These are phyloP conservation scores for Gomphus sp. DNA, from an alignment of 1,284 basidiomycete species.

Conservation along the genomic window DNA sequence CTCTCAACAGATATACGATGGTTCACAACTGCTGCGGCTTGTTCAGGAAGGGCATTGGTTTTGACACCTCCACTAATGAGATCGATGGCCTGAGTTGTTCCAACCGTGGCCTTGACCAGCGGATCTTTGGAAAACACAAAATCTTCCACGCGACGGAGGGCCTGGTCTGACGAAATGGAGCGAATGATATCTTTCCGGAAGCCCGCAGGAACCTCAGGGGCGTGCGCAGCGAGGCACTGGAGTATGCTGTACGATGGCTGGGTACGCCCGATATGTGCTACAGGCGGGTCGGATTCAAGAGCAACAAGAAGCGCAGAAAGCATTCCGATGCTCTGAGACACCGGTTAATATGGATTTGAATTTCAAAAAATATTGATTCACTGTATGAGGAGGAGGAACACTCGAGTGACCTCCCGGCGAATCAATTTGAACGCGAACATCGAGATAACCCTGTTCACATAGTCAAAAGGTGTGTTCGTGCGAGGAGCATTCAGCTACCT, in stretches of 20 bases:
- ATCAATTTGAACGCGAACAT: conserved; percentile 42
- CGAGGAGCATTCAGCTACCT: conserved; percentile 18
- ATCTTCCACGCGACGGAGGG: conserved; percentile 31
- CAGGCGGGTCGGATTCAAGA: conserved; percentile 44
- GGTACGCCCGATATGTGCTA: conserved; percentile 30
- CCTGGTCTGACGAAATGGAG: conserved; percentile 29
- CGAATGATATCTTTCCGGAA: conserved; percentile 31
- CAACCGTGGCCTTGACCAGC: conserved; percentile 32
- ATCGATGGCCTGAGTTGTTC: conserved; percentile 66
- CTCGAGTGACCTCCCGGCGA: conserved; percentile 63
- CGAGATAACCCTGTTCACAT: conserved; percentile 36
- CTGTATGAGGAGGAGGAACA: conserved; percentile 47
- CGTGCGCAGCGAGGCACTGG: conserved; percentile 40
- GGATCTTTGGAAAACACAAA: conserved; percentile 28
- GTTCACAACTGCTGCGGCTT: conserved; percentile 45
- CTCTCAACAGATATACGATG: conserved; percentile 48
- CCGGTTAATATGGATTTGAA: background rate
- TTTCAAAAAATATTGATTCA: conserved; percentile 16
- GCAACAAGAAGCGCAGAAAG: conserved; percentile 44
- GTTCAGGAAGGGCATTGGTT: conserved; percentile 52
- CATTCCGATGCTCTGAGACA: conserved; percentile 48
- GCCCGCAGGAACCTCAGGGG: conserved; percentile 30
- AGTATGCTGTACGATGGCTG: conserved; percentile 33
- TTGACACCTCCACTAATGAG: conserved; percentile 62
- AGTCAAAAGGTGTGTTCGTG: background rate